Base-by-base conservation (phyloP, 768 basidiomycete species). In the Agaricus subrufescens region DNA sequence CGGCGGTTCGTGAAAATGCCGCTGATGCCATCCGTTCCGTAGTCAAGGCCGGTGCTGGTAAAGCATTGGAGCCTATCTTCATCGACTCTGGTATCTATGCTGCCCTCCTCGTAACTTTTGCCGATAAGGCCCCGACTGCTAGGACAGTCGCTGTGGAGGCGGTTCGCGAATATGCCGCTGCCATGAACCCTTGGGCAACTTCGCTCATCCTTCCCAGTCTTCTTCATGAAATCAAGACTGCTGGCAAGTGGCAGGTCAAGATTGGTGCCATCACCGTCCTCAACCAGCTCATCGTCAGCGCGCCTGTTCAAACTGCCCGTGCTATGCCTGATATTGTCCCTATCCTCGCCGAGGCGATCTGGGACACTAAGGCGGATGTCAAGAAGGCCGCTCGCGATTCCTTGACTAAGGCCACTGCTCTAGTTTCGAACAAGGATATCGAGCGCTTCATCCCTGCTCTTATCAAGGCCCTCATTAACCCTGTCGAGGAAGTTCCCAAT, bases 281-380 rank as follows among this genome's bases (percentile, higher is more conserved):
- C 66, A 86, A 97, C 75, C 89, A 91, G 77, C 84, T 98, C 66
- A 89, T 97, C 63, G 76, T 73, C 61, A 85, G 85, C 65, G 90
- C 92, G 29, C 91, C 94, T 46, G 66, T 73, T 58, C 95, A 95
- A 76, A 90, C 82, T 52, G 88, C 89, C 58, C 86, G 85, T 64
- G 89, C 94, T 67, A 95, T 94, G 79, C 94, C 92, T 58, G 93
- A 96, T 46, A 91, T 98, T 60, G 88, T 98, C 61, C 94, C 95
- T 59, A 79, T 98, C 65, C 91, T 98, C 66, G 73, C 95, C 37
- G 95, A 94, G 68, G 93, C 89, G 57, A 96, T 98, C 65, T 98
- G 96, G 96, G 95, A 97, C 74, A 96, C 94, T 73, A 98, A 98
- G 78, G 86, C 94, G 46, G 94, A 97, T 62, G 96, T 98, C 72